Base-by-base conservation (phyloP, 2,329 filamentous ascomycete genomes). In the Rhexocercosporidium sp. region DNA sequence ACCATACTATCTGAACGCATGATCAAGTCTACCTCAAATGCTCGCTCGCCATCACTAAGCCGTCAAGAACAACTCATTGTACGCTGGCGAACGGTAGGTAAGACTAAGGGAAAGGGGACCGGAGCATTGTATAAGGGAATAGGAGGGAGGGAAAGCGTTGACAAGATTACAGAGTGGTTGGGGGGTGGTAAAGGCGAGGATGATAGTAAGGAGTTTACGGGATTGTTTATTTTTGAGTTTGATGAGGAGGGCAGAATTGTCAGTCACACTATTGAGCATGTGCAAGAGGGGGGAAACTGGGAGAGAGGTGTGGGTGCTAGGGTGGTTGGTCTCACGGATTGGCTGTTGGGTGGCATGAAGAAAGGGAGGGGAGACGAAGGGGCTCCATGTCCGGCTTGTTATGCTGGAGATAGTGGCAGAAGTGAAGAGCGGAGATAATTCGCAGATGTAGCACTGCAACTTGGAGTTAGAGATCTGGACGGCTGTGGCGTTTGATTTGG, bases 201-300 rank as follows among this genome's bases (percentile, higher is more conserved):
- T 65, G 85, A 87, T 59, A 86, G 87, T 68, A 90, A 92, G 75
- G 91, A 94, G 75, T 98, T 98, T 74, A 92, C 90, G 1, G 96
- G 96, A 0, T 80, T 98, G 12, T 99, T 98, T 79, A 90, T 97
- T 67, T 99, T 99, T 78, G 93, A 97, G 71, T 99, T 99, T 77
- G 96, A 98, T 76, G 85, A 88, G 56, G 87, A 97, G 74, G 96
- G 96, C 1, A 86, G 93, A 70, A 88, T 99, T 41, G 80, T 92
- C 57, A 93, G 88, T 72, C 96, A 98, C 79, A 97, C 93, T 0
- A 98, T 99, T 75, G 96, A 99, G 80, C 92, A 97, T 80, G 92
- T 92, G 1, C 92, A 97, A 74, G 90, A 96, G 75, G 90, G 90
- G 18, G 88, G 90, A 46, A 88, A 93, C 68, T 96, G 91, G 88